Evolutionary conservation across 1,284 basidiomycete species (phyloP).

Genomic region (Heterobasidion irregulare): DNA sequence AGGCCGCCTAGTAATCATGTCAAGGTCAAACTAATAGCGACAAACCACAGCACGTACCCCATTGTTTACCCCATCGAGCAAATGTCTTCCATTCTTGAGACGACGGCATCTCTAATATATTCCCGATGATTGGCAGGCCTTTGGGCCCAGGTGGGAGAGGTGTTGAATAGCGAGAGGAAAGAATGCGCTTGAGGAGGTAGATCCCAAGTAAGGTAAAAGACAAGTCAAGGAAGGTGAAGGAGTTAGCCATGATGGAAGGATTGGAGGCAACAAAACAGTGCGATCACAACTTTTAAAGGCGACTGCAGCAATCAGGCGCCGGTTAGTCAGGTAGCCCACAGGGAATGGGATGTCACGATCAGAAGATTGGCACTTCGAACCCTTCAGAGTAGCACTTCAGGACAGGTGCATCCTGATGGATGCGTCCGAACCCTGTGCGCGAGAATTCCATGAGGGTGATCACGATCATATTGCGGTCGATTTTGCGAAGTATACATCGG

Average conservation of each 20-base stretch:
- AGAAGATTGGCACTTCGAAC: background rate
- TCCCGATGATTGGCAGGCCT: slow-evolving; percentile 9
- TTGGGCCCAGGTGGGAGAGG: slow-evolving; percentile 10
- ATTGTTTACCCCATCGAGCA: slow-evolving; percentile 6
- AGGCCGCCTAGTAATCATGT: background rate
- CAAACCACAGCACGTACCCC: slow-evolving; percentile 1
- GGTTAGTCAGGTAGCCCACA: background rate
- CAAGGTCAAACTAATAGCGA: background rate
- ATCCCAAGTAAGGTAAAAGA: background rate
- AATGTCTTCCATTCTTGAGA: slow-evolving; percentile 4
- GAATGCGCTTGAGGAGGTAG: background rate
- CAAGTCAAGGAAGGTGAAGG: background rate
- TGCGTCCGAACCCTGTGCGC: too few species aligned
- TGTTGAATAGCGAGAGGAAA: background rate
- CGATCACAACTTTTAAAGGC: too few species aligned
- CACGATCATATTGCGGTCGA: too few species aligned
- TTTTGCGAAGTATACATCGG: too few species aligned
- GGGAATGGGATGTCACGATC: background rate
- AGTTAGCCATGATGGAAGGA: background rate
- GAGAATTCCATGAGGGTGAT: too few species aligned
- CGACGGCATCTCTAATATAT: slow-evolving; percentile 8
- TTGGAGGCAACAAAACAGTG: background rate
- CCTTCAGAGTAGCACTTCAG: background rate
- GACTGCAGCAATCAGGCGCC: background rate
- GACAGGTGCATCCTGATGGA: too few species aligned